These are phyloP conservation scores for Scheffersomyces ergatensis DNA, from an alignment of 805 yeast species.

Conservation along the genomic window DNA sequence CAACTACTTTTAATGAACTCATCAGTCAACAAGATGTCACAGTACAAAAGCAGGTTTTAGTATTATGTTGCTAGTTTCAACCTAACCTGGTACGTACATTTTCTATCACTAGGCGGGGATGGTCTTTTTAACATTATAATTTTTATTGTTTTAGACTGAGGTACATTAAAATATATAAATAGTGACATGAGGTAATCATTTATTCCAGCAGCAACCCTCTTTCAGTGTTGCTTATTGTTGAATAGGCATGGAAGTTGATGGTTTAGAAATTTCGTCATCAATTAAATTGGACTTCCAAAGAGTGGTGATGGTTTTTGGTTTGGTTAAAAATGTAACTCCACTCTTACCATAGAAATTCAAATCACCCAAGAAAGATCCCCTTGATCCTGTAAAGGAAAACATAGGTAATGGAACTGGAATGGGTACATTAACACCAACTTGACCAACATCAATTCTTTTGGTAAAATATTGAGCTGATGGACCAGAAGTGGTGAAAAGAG, in stretches of 20 bases:
- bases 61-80: too few relatives aligned
- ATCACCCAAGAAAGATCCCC: slow-evolving; percentile 74
- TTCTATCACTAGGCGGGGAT: too few relatives aligned
- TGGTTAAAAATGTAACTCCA: slow-evolving; percentile 70
- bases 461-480: slow-evolving; percentile 69
- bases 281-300: slow-evolving; percentile 60
- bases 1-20: too few relatives aligned
- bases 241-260: slow-evolving; percentile 68
- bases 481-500: slow-evolving; percentile 69
- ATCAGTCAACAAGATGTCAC: too few relatives aligned
- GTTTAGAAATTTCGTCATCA: slow-evolving; percentile 44
- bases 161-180: too few relatives aligned
- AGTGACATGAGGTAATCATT: too few relatives aligned
- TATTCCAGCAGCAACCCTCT: too few relatives aligned
- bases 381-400: slow-evolving; percentile 77
- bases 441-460: slow-evolving; percentile 68
- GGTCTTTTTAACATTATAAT: too few relatives aligned
- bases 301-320: slow-evolving; percentile 71
- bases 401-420: slow-evolving; percentile 80
- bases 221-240: slow-evolving; percentile 47
- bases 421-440: slow-evolving; percentile 76
- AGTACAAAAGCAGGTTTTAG: too few relatives aligned
- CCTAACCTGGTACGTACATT: too few relatives aligned
- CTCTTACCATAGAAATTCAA: slow-evolving; percentile 77
- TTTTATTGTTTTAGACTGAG: too few relatives aligned